These are phyloP conservation scores for Arthrobotrys iridis DNA, from an alignment of 2,329 filamentous ascomycete species.

Conservation along the genomic window DNA sequence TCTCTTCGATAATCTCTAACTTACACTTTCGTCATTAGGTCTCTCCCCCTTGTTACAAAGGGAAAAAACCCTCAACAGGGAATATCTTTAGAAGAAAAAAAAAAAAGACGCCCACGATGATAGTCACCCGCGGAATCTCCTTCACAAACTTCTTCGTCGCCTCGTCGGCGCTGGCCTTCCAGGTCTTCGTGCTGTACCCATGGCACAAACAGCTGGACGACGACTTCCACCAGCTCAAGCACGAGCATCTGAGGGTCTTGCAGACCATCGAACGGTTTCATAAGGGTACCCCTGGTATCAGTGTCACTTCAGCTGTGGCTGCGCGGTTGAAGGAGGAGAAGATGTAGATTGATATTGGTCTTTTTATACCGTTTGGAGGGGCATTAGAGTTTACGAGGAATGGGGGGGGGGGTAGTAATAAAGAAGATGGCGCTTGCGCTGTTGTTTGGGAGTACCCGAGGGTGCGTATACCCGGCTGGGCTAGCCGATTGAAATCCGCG, in stretches of 20 bases:
- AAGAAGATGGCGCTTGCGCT: too few relatives aligned
- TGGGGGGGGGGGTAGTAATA: too few relatives aligned
- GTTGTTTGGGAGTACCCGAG: too few relatives aligned
- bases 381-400: too few relatives aligned
- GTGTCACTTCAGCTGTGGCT: background rate
- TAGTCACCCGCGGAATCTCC: slow-evolving; percentile 62
- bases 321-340: background rate
- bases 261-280: slow-evolving; percentile 26
- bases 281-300: too few relatives aligned
- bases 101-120: slow-evolving; percentile 18
- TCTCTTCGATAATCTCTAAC: background rate
- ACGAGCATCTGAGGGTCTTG: slow-evolving; percentile 64
- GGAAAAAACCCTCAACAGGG: background rate
- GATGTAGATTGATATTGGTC: background rate
- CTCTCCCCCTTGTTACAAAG: background rate
- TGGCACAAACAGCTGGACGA: slow-evolving; percentile 75
- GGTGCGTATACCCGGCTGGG: too few relatives aligned
- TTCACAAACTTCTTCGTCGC: slow-evolving; percentile 74
- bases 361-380: background rate
- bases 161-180: slow-evolving; percentile 72
- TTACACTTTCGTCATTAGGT: background rate
- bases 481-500: too few relatives aligned
- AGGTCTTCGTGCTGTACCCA: slow-evolving; percentile 75
- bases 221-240: slow-evolving; percentile 70
- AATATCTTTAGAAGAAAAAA: too few relatives aligned